These are phyloP conservation scores for Houttuynia cordata DNA, from an alignment of 164 flowering plant genomes.

Conservation along the genomic window DNA sequence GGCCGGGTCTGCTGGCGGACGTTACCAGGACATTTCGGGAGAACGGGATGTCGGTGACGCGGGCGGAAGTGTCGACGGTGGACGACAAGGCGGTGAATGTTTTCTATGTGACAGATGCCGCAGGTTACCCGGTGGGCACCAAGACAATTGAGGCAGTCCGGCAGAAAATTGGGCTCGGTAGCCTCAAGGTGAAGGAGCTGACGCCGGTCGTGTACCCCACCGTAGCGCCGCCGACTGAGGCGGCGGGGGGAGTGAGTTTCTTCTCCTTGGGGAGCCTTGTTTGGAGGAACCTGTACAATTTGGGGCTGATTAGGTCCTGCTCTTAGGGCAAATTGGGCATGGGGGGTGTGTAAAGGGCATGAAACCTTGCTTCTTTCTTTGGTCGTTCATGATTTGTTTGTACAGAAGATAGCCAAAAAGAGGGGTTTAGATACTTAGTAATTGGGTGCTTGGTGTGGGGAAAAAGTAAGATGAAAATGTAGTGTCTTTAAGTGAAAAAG, in stretches of 20 bases:
- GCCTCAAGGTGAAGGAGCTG: conserved; percentile 66
- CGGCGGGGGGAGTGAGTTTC: conserved; percentile 52
- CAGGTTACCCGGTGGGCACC: conserved; percentile 5
- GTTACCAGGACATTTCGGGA: conserved; percentile 87
- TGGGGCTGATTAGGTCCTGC: conserved; percentile 78
- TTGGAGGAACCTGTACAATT: conserved; percentile 66
- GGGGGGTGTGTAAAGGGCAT: conserved; percentile 4
- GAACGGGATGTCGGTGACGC: conserved; percentile 75
- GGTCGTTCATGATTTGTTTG: background rate
- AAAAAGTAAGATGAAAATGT: too few species aligned
- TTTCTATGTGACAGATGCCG: conserved; percentile 77
- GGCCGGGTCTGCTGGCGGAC: conserved; percentile 61
- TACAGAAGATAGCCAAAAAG: too few species aligned
- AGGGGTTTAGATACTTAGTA: background rate
- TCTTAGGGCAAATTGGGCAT: conserved; percentile 20
- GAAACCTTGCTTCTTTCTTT: conserved; percentile 10
- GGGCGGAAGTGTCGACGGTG: conserved; percentile 78
- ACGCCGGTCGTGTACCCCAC: conserved; percentile 17
- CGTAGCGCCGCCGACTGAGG: conserved; percentile 15
- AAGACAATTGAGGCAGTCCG: conserved; percentile 55
- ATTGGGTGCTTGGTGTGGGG: background rate
- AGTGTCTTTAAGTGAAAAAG: too few species aligned
- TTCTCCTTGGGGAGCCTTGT: conserved; percentile 75
- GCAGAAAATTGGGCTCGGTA: conserved; percentile 43
- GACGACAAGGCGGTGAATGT: conserved; percentile 39